phyloP scores from a whole-genome alignment of 345 rosid genomes.

The Xanthoceras sorbifolium region DNA sequence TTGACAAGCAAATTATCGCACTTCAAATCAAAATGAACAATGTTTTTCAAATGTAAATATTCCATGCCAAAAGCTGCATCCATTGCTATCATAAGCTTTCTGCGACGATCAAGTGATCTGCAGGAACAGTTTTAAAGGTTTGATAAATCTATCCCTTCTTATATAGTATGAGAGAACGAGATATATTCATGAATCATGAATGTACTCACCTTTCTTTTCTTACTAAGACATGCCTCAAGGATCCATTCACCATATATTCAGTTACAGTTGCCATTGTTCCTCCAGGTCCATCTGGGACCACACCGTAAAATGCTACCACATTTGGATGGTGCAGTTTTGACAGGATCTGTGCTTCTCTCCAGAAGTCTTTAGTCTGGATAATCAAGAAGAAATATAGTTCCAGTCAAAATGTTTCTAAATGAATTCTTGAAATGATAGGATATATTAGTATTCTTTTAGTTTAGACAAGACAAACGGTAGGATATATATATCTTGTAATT shows the following conservation, averaged over 20 bases:
- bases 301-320: constrained; percentile 91
- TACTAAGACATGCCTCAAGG: constrained; percentile 70
- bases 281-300: constrained; percentile 87
- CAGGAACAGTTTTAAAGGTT: constrained; percentile 20
- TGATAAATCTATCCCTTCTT: constrained; percentile 21
- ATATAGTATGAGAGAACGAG: not conserved
- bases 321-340: constrained; percentile 96
- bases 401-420: constrained; percentile 8
- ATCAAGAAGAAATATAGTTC: constrained; percentile 2
- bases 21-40: constrained; percentile 94
- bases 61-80: constrained; percentile 99
- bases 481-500: not conserved
- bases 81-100: constrained; percentile 67
- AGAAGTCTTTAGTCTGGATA: constrained; percentile 70
- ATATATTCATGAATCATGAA: not conserved
- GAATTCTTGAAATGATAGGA: not conserved
- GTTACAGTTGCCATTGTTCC: constrained; percentile 88
- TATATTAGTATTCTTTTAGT: not conserved
- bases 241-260: constrained; percentile 91
- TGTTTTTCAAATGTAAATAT: constrained; percentile 78
- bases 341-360: constrained; percentile 90
- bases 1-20: constrained; percentile 92
- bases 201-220: constrained; percentile 62
- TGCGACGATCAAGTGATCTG: constrained; percentile 81
- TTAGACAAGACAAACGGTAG: not conserved